Conservation (phyloP, 768 basidiomycete genomes). For the Clitopilus passeckerianus region DNA sequence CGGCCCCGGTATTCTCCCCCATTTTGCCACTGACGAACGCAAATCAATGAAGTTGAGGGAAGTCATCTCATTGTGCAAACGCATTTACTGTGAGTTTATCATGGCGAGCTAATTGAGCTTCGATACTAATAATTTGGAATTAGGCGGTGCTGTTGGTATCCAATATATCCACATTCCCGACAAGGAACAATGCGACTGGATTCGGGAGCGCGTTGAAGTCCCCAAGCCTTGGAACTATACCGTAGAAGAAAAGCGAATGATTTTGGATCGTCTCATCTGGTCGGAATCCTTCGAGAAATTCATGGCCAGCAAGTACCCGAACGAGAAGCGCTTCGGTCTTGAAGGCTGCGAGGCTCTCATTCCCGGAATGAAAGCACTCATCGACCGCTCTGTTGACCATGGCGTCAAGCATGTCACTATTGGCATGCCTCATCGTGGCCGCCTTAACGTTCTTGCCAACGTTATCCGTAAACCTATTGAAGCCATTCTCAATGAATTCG, state of each 20-base stretch:
- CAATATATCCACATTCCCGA: slow-evolving; percentile 97
- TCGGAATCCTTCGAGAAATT: slow-evolving; percentile 99
- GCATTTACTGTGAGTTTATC: slow-evolving; percentile 82
- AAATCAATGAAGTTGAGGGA: slow-evolving; percentile 88
- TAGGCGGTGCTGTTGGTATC: slow-evolving; percentile 84
- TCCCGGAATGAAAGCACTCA: slow-evolving; percentile 99
- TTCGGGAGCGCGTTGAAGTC: slow-evolving; percentile 90
- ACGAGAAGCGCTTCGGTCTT: slow-evolving; percentile 98
- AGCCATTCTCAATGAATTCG: slow-evolving; percentile 96
- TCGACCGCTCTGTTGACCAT: slow-evolving; percentile 95
- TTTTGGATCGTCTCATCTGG: slow-evolving; percentile 98
- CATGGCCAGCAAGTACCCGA: slow-evolving; percentile 97
- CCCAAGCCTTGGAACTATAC: slow-evolving; percentile 98
- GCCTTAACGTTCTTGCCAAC: slow-evolving; percentile 96
- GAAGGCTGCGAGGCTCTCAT: slow-evolving; percentile 98
- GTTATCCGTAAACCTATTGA: slow-evolving; percentile 98
- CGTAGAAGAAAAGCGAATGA: slow-evolving; percentile 98
- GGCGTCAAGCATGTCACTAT: slow-evolving; percentile 96
- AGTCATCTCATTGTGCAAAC: slow-evolving; percentile 84
- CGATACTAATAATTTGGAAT: neutral
- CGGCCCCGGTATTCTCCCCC: slow-evolving; percentile 93
- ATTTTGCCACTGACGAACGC: slow-evolving; percentile 84
- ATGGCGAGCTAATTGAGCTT: neutral
- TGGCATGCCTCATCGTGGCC: slow-evolving; percentile 99
- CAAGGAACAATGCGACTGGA: slow-evolving; percentile 99